Evolutionary conservation across 2,329 filamentous ascomycete genomes (phyloP).

Genomic region (Xylariales sp.): DNA sequence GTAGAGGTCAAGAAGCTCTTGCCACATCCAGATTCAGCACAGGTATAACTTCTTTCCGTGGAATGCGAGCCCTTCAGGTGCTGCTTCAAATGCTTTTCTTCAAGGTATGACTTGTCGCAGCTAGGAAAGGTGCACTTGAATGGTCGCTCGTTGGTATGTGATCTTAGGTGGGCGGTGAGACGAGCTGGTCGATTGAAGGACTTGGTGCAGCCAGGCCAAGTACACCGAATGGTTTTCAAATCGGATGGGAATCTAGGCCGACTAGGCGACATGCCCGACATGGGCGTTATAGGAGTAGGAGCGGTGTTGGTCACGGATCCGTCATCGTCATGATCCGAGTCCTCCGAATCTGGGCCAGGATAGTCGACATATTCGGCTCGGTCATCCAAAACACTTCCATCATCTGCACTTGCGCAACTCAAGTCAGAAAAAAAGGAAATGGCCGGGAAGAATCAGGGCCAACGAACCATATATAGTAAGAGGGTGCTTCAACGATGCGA

Average conservation of each 20-base stretch:
- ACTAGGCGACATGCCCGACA: slow-evolving; percentile 32
- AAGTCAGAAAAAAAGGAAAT: too few species aligned
- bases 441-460: neutral
- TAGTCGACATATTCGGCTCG: neutral
- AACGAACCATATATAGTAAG: slow-evolving; percentile 8
- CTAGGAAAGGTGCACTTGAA: slow-evolving; percentile 66
- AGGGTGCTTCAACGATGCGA: neutral
- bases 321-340: slow-evolving; percentile 15
- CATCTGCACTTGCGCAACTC: too few species aligned
- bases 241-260: slow-evolving; percentile 60
- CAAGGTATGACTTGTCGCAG: slow-evolving; percentile 81
- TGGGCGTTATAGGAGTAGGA: slow-evolving; percentile 44
- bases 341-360: slow-evolving; percentile 3
- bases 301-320: slow-evolving; percentile 10
- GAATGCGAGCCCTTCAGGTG: slow-evolving; percentile 82
- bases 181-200: slow-evolving; percentile 84
- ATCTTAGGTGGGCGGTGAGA: slow-evolving; percentile 73
- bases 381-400: neutral
- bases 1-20: slow-evolving; percentile 81
- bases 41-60: slow-evolving; percentile 64
- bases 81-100: slow-evolving; percentile 79
- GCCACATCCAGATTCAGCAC: slow-evolving; percentile 66
- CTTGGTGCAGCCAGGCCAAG: slow-evolving; percentile 70
- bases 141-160: slow-evolving; percentile 80
- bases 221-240: slow-evolving; percentile 73